Conservation (phyloP, 176 grass and related monocot genomes). For the Oryza rufipogon region DNA sequence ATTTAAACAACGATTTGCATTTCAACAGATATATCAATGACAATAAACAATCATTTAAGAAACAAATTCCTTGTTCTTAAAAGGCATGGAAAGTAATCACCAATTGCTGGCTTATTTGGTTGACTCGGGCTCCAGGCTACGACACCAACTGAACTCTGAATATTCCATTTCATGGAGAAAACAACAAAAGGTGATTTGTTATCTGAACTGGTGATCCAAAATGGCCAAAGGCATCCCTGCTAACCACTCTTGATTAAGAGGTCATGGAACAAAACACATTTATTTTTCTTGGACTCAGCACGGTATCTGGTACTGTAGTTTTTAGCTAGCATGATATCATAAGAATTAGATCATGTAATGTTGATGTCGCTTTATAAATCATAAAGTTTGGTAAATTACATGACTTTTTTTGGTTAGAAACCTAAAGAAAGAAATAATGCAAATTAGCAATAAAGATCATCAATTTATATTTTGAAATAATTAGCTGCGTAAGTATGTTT, state of each 20-base stretch:
- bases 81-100: background rate
- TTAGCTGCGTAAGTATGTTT: background rate
- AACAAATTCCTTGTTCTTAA: background rate
- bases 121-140: background rate
- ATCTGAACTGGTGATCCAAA: background rate
- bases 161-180: background rate
- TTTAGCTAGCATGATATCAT: background rate
- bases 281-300: background rate
- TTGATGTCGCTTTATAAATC: background rate
- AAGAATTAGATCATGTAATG: background rate
- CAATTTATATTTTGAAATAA: constrained; percentile 12
- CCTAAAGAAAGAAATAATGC: constrained; percentile 16
- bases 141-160: background rate
- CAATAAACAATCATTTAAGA: background rate
- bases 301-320: background rate
- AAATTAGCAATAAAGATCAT: constrained; percentile 9
- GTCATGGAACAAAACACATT: background rate
- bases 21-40: background rate
- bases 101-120: background rate
- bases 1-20: background rate
- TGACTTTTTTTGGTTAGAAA: background rate
- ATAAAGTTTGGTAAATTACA: background rate
- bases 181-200: constrained; percentile 14
- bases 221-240: background rate
- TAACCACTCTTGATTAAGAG: background rate